Base-by-base conservation (phyloP, 2,329 filamentous ascomycete genomes). In the Bipolaris zeicola region DNA sequence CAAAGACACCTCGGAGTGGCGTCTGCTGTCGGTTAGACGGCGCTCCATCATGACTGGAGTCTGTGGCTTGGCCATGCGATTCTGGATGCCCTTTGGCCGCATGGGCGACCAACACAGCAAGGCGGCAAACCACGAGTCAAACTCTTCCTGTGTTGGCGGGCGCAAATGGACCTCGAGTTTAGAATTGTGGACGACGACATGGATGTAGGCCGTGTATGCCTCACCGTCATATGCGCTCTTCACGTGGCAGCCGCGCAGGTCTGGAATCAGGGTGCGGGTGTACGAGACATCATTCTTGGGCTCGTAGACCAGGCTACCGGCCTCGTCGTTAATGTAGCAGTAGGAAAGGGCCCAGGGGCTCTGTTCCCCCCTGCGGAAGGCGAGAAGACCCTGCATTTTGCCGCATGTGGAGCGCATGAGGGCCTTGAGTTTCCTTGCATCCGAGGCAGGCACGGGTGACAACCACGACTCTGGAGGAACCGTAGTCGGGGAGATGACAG, bases 101-200 rank as follows among this genome's bases (percentile, higher is more conserved):
- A 92, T 81, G 61, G 91, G 89, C 72, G 92, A 89, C 91, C 91
- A 95, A 71, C 89, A 91, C 31, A 94, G 80, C 42, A 95, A 76
- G 6, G 90, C 90, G 13, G 91, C 91, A 54, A 93, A 85, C 91
- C 91, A 95, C 20, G 88, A 81, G 65, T 94, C 89, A 62, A 89
- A 85, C 67, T 94, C 89, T 18, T 87, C 84, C 31, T 83, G 76
- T 2, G 83, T 82, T 7, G 85, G 74, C 13, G 91, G 89, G 34
- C 87, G 84, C 55, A 95, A 77, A 51, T 89, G 79, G 41, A 91
- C 78, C 61, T 90, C 84, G 22, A 86, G 74, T 6, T 82, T 82
- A 24, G 82, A 81, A 42, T 84, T 81, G 50, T 82, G 79, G 50
- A 82, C 48, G 79, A 85, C 73, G 36, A 83, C 76, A 60, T 82